Conservation (phyloP, 306 rosid genomes). For the Prunus salicina region DNA sequence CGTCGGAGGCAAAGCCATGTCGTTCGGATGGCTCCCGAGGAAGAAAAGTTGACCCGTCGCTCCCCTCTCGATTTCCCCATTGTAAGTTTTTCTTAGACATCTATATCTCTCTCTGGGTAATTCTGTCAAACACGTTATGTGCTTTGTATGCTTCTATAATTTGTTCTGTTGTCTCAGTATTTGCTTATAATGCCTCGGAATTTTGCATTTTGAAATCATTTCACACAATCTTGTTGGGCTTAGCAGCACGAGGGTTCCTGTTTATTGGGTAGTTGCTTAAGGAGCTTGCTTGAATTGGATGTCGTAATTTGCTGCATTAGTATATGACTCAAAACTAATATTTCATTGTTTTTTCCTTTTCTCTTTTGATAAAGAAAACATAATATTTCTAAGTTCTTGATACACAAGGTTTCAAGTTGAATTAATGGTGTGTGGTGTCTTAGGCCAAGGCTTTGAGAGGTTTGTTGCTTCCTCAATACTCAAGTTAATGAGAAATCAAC, state of each 20-base stretch:
- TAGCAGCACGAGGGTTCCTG: background rate
- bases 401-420: too few species aligned
- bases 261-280: background rate
- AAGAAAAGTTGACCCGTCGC: constrained; percentile 78
- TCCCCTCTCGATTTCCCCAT: constrained; percentile 81
- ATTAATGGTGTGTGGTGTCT: too few species aligned
- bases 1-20: constrained; percentile 35
- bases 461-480: too few species aligned
- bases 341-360: too few species aligned
- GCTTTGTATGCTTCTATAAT: background rate
- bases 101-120: background rate
- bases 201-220: background rate
- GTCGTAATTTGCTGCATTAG: background rate
- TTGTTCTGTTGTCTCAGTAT: background rate
- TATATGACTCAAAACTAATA: background rate
- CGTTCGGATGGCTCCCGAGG: constrained; percentile 85
- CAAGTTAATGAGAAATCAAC: too few species aligned
- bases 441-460: too few species aligned
- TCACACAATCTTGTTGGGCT: background rate
- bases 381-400: too few species aligned
- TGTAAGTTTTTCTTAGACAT: constrained; percentile 27
- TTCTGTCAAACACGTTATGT: background rate
- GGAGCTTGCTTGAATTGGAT: too few species aligned
- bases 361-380: too few species aligned
- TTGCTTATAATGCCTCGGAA: background rate